Percentiles rank a stretch among this genome's conserved stretches.
Evolutionary conservation across 2,329 filamentous ascomycete genomes (phyloP).

Genomic region (Eutypa lata): DNA sequence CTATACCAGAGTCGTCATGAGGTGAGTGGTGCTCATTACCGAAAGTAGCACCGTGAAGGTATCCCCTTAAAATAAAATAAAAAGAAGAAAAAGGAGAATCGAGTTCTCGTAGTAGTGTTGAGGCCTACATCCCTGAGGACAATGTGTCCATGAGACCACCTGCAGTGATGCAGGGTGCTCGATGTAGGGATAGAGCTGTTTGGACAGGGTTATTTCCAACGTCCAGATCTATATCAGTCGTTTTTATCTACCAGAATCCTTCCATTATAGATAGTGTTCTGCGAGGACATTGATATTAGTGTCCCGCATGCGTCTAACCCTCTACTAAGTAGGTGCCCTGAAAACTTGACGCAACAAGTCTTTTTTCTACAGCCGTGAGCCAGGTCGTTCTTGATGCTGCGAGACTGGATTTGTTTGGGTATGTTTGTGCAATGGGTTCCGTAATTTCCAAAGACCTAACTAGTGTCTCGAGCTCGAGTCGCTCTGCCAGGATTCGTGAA

Average conservation of each 20-base stretch:
- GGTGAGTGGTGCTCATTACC: no score
- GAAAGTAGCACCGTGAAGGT: no score
- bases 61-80: no score
- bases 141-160: background rate
- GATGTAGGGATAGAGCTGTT: background rate
- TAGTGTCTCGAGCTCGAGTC: conserved; percentile 30
- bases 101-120: no score
- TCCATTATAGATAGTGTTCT: background rate
- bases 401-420: background rate
- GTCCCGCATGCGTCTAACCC: background rate
- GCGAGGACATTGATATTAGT: background rate
- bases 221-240: background rate
- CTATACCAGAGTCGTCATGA: no score
- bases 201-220: background rate
- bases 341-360: background rate
- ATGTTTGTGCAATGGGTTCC: conserved; percentile 5
- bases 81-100: no score
- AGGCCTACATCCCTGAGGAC: no score
- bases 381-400: background rate
- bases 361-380: background rate
- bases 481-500: conserved; percentile 28
- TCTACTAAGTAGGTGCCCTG: background rate
- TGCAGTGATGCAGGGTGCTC: background rate
- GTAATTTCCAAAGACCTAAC: conserved; percentile 20
- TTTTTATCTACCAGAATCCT: background rate